Conservation (phyloP, 2,329 filamentous ascomycete genomes). For the Fusarium coicis region DNA sequence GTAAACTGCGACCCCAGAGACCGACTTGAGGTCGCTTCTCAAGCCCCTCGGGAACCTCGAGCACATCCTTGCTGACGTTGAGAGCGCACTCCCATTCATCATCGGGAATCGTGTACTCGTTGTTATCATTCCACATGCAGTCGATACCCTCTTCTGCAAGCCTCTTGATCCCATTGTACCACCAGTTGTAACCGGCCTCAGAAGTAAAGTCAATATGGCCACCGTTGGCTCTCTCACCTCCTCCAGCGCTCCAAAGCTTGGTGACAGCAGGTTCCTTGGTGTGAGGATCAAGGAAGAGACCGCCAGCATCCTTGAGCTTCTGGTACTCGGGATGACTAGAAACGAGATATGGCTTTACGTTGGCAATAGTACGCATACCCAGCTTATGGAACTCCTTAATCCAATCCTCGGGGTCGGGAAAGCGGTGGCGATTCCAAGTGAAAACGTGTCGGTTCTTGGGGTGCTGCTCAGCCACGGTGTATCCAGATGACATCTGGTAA, state of each 20-base stretch:
- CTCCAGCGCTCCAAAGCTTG: constrained; percentile 77
- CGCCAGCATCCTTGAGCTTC: constrained; percentile 66
- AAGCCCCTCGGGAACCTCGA: constrained; percentile 48
- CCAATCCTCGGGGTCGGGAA: constrained; percentile 74
- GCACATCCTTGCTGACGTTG: constrained; percentile 51
- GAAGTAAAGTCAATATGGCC: constrained; percentile 81
- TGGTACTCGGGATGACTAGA: constrained; percentile 74
- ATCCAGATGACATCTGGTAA: constrained; percentile 79
- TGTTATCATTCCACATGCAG: constrained; percentile 84
- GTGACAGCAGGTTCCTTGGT: constrained; percentile 65
- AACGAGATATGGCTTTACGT: constrained; percentile 79
- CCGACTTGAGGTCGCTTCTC: constrained; percentile 64
- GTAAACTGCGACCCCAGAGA: constrained; percentile 74
- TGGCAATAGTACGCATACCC: constrained; percentile 75
- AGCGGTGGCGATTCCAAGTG: constrained; percentile 76
- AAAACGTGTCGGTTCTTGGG: constrained; percentile 77
- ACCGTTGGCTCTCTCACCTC: constrained; percentile 75
- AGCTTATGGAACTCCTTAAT: constrained; percentile 69
- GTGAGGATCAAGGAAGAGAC: constrained; percentile 70
- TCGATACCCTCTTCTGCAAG: constrained; percentile 74
- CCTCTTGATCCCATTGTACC: constrained; percentile 73
- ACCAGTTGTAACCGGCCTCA: constrained; percentile 73
- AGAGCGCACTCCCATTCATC: constrained; percentile 74
- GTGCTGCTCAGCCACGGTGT: constrained; percentile 73
- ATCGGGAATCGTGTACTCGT: constrained; percentile 75